phyloP scores from a whole-genome alignment of 83 land plant genomes.

The Thuja plicata region DNA sequence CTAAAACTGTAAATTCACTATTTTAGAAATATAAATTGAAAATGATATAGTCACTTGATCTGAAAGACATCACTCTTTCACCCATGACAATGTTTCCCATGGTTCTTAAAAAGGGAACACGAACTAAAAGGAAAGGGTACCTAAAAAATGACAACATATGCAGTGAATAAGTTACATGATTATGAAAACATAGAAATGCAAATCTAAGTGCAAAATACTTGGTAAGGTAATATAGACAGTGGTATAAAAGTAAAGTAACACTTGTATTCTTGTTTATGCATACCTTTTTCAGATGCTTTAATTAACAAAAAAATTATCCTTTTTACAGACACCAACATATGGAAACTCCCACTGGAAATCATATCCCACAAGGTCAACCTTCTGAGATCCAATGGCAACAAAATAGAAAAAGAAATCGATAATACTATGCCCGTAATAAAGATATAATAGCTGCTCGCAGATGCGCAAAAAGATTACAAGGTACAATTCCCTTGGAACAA shows the following conservation, averaged over 20 bases:
- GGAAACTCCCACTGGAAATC: no score
- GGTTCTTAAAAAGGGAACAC: conserved; percentile 57
- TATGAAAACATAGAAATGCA: background rate
- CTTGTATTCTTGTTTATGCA: background rate
- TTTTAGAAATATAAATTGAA: background rate
- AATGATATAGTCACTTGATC: conserved; percentile 48
- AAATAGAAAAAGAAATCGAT: no score
- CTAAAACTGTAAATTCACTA: background rate
- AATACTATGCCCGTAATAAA: no score
- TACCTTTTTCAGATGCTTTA: no score
- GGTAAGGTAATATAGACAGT: background rate
- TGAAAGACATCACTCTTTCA: conserved; percentile 65
- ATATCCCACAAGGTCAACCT: no score
- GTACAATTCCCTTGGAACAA: no score
- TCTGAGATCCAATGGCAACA: no score
- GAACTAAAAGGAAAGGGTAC: conserved; percentile 51
- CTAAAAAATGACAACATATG: conserved; percentile 14
- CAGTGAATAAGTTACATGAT: background rate
- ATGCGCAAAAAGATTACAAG: no score
- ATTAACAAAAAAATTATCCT: no score
- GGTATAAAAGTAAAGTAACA: background rate
- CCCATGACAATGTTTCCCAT: conserved; percentile 77
- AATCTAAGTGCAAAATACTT: background rate
- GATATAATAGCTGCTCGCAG: no score
- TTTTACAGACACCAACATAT: no score